Conservation (phyloP, 1,284 basidiomycete genomes). For the Boletellus sp. region DNA sequence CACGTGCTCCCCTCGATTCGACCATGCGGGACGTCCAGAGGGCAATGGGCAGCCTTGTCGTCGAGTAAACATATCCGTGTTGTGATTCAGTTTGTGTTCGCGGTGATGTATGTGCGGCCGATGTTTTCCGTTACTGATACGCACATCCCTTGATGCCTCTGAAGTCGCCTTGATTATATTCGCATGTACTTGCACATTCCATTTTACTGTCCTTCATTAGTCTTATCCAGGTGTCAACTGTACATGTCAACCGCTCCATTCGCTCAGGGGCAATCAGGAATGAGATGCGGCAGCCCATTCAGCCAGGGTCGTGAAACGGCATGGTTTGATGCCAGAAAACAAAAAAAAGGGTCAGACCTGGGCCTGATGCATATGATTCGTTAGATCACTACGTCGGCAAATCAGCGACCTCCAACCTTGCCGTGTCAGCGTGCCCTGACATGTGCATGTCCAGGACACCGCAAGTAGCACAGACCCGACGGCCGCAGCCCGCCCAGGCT, state of each 20-base stretch:
- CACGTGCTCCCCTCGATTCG: constrained; percentile 51
- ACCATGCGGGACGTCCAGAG: constrained; percentile 71
- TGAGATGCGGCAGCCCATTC: constrained; percentile 1
- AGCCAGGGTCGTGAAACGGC: constrained; percentile 13
- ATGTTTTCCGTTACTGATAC: constrained; percentile 21
- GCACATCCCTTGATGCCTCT: constrained; percentile 18
- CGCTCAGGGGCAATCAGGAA: constrained; percentile 3
- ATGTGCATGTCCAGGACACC: too few species aligned
- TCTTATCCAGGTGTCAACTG: constrained; percentile 24
- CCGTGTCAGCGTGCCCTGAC: too few species aligned
- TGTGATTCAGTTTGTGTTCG: constrained; percentile 12
- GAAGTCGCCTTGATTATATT: constrained; percentile 18
- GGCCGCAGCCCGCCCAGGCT: too few species aligned
- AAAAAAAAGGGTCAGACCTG: constrained; percentile 7
- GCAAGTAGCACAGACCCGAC: too few species aligned
- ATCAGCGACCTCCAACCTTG: too few species aligned
- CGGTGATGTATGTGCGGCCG: constrained; percentile 19
- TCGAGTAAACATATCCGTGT: constrained; percentile 48
- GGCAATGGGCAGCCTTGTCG: constrained; percentile 71
- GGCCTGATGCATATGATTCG: too few species aligned
- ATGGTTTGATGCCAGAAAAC: background rate
- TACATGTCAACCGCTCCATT: constrained; percentile 26
- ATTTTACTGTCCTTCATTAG: constrained; percentile 30
- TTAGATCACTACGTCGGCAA: too few species aligned
- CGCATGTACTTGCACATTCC: constrained; percentile 9